Percentiles rank a stretch among this genome's conserved stretches.
Evolutionary conservation across 495 filamentous ascomycete species (phyloP).

Genomic region (Hyaloscypha variabilis): DNA sequence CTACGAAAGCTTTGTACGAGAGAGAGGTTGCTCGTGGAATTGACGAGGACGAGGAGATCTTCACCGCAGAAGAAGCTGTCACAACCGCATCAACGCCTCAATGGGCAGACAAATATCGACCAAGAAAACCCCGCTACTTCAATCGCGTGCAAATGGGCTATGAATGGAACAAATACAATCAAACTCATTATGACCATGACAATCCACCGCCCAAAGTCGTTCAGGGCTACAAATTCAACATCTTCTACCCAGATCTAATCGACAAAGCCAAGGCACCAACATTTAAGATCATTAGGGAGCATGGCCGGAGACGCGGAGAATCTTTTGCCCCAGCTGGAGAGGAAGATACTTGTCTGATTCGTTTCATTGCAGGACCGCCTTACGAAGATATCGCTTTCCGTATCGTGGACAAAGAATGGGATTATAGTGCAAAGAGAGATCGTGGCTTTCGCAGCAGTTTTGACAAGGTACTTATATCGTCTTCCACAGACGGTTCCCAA

Average conservation of each 20-base stretch:
- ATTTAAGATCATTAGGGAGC: conserved; percentile 90
- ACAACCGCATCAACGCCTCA: conserved; percentile 62
- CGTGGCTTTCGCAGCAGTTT: conserved; percentile 95
- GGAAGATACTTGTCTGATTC: conserved; percentile 95
- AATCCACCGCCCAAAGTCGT: conserved; percentile 98
- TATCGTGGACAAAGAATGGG: conserved; percentile 99
- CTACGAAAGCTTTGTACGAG: conserved; percentile 89
- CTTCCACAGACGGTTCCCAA: background rate
- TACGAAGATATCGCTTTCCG: conserved; percentile 98
- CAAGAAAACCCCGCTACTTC: conserved; percentile 95
- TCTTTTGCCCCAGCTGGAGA: conserved; percentile 95
- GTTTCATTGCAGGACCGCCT: conserved; percentile 92
- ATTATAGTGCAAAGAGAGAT: conserved; percentile 94
- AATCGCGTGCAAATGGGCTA: conserved; percentile 99
- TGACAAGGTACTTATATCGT: conserved; percentile 75
- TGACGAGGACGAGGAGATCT: conserved; percentile 94
- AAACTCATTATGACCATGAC: conserved; percentile 99
- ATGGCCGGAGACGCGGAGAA: conserved; percentile 85
- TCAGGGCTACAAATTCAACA: conserved; percentile 99
- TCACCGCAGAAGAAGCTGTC: conserved; percentile 87
- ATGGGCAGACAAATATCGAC: conserved; percentile 90
- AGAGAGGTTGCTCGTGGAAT: conserved; percentile 91
- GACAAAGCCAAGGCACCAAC: conserved; percentile 94
- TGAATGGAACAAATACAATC: conserved; percentile 99
- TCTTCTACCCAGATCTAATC: conserved; percentile 98